These are phyloP conservation scores for Austroboletus niveus DNA, from an alignment of 1,284 basidiomycete species.

Conservation along the genomic window DNA sequence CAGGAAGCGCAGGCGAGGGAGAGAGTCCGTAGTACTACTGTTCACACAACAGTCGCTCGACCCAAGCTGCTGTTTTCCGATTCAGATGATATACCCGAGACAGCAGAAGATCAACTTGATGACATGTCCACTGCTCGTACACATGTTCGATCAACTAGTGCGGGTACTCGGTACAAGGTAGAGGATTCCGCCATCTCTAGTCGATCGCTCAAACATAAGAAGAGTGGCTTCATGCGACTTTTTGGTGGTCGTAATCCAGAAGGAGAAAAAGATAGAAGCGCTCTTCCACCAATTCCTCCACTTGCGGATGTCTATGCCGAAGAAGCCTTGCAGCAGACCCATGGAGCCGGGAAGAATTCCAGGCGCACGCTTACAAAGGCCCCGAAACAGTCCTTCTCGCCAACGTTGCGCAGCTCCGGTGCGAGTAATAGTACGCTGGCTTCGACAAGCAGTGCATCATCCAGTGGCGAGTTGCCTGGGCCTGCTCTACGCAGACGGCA, in stretches of 20 bases:
- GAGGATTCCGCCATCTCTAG: slow-evolving; percentile 39
- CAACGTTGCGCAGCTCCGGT: slow-evolving; percentile 8
- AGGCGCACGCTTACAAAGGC: slow-evolving; percentile 35
- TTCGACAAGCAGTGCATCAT: slow-evolving; percentile 3
- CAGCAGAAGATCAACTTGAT: slow-evolving; percentile 14
- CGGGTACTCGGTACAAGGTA: slow-evolving; percentile 50
- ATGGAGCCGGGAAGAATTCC: slow-evolving; percentile 28
- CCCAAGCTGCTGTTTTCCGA: slow-evolving; percentile 30
- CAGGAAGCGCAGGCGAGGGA: slow-evolving; percentile 66
- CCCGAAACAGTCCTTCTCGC: slow-evolving; percentile 39
- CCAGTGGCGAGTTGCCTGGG: slow-evolving; percentile 8
- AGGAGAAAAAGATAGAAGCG: slow-evolving; percentile 38
- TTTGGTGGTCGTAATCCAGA: slow-evolving; percentile 56
- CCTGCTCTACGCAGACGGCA: slow-evolving; percentile 34
- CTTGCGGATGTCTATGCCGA: slow-evolving; percentile 40
- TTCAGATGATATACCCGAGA: slow-evolving; percentile 25
- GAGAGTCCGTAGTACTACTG: slow-evolving; percentile 51
- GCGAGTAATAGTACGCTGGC: slow-evolving; percentile 8
- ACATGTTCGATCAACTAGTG: slow-evolving; percentile 60
- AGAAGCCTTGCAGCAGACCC: slow-evolving; percentile 25
- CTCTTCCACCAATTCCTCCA: slow-evolving; percentile 55
- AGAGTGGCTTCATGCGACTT: slow-evolving; percentile 78
- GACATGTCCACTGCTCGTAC: slow-evolving; percentile 30
- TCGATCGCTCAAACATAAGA: slow-evolving; percentile 64
- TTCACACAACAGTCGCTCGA: slow-evolving; percentile 33